Conservation (phyloP, 768 basidiomycete genomes). For the Rhizopogon sp. region DNA sequence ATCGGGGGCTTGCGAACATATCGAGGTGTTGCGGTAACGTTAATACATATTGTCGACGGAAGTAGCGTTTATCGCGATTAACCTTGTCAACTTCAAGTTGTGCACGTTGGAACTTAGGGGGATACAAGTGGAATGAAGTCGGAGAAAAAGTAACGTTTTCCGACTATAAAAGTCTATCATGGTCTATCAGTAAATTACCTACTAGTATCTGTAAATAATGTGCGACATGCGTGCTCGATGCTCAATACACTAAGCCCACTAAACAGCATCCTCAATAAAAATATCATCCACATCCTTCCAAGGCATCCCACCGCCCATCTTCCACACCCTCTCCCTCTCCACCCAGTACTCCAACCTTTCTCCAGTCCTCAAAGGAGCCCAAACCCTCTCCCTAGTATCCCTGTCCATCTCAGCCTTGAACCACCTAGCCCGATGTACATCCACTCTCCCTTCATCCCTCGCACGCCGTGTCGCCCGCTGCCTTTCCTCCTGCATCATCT, state of each 20-base stretch:
- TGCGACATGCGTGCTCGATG: too few species aligned
- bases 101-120: too few species aligned
- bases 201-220: too few species aligned
- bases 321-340: conserved; percentile 66
- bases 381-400: conserved; percentile 88
- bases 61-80: too few species aligned
- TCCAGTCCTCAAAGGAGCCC: conserved; percentile 59
- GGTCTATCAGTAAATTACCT: too few species aligned
- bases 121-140: too few species aligned
- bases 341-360: conserved; percentile 77
- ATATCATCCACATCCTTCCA: conserved; percentile 79
- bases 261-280: conserved; percentile 58
- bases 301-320: conserved; percentile 20
- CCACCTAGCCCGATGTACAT: conserved; percentile 83
- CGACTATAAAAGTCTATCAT: too few species aligned
- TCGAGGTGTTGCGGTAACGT: too few species aligned
- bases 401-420: conserved; percentile 77
- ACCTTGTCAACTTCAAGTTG: too few species aligned
- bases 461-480: conserved; percentile 66
- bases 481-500: conserved; percentile 75
- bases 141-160: too few species aligned
- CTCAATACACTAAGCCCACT: neutral
- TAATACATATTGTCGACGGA: too few species aligned
- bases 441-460: conserved; percentile 67
- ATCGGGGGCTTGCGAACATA: too few species aligned